These are phyloP conservation scores for Tuber microsphaerosporum DNA, from an alignment of 495 filamentous ascomycete species.

Conservation along the genomic window DNA sequence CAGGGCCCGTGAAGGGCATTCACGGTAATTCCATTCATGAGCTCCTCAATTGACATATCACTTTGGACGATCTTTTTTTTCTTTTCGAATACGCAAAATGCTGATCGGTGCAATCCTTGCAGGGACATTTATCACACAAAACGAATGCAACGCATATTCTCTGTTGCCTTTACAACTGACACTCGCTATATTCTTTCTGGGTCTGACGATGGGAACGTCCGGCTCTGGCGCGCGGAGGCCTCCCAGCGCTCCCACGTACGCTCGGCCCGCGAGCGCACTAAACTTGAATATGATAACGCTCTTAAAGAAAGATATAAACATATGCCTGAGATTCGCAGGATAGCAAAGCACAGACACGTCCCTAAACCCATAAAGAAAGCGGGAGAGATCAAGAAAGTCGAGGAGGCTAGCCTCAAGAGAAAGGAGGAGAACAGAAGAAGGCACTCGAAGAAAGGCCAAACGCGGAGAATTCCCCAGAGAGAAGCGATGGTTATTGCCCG, in stretches of 20 bases:
- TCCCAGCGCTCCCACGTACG: slow-evolving; percentile 78
- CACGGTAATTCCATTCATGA: slow-evolving; percentile 39
- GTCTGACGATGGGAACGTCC: slow-evolving; percentile 86
- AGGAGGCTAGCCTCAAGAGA: slow-evolving; percentile 76
- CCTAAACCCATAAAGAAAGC: slow-evolving; percentile 97
- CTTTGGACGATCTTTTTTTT: neutral
- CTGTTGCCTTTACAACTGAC: slow-evolving; percentile 74
- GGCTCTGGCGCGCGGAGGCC: slow-evolving; percentile 86
- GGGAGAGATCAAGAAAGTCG: slow-evolving; percentile 87
- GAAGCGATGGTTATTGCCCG: slow-evolving; percentile 83
- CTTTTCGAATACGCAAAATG: neutral
- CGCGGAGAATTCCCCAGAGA: slow-evolving; percentile 69
- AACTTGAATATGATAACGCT: slow-evolving; percentile 85
- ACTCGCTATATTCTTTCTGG: slow-evolving; percentile 79
- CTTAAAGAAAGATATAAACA: slow-evolving; percentile 78
- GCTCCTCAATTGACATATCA: neutral
- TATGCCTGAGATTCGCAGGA: slow-evolving; percentile 92
- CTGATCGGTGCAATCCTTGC: neutral
- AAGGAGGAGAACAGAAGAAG: slow-evolving; percentile 89
- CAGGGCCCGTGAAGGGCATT: slow-evolving; percentile 70
- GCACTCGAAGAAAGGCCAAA: slow-evolving; percentile 71
- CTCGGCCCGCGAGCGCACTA: slow-evolving; percentile 69
- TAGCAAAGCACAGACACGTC: slow-evolving; percentile 81
- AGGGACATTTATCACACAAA: slow-evolving; percentile 95
- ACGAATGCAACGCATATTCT: slow-evolving; percentile 96